A percentile compares a stretch with the other conserved stretches of the same genome.
These are phyloP conservation scores for Coccomyxa sp. DNA, from an alignment of 139 green algal genomes.

Conservation along the genomic window DNA sequence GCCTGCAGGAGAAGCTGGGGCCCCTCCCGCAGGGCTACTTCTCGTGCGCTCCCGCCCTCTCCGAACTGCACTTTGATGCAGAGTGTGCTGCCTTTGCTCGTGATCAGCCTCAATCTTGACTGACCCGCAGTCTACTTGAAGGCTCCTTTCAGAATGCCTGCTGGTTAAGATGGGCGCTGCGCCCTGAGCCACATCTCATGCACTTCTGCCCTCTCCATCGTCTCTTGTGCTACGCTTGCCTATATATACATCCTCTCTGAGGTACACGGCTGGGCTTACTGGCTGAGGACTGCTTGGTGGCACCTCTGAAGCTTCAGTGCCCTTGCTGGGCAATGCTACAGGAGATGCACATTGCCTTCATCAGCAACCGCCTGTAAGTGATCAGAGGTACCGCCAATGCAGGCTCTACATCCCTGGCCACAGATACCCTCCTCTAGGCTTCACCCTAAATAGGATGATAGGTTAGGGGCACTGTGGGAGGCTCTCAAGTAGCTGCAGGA, in stretches of 20 bases:
- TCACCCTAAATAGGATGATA: too few species aligned
- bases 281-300: neutral
- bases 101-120: neutral
- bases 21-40: conserved; percentile 67
- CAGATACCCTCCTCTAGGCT: too few species aligned
- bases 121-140: neutral
- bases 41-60: neutral
- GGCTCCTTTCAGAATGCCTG: neutral
- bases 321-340: neutral
- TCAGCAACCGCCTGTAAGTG: neutral
- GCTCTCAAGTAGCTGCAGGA: neutral
- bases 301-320: neutral
- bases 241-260: neutral
- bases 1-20: conserved; percentile 66
- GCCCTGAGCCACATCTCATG: too few species aligned
- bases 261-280: neutral
- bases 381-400: too few species aligned
- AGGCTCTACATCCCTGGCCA: too few species aligned
- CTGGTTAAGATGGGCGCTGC: too few species aligned
- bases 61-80: neutral
- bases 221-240: neutral
- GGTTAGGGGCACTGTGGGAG: neutral
- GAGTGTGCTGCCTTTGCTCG: too few species aligned
- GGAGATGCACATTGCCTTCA: neutral
- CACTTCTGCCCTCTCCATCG: too few species aligned